phyloP scores from a whole-genome alignment of 83 land plant species.

The Thuja plicata region DNA sequence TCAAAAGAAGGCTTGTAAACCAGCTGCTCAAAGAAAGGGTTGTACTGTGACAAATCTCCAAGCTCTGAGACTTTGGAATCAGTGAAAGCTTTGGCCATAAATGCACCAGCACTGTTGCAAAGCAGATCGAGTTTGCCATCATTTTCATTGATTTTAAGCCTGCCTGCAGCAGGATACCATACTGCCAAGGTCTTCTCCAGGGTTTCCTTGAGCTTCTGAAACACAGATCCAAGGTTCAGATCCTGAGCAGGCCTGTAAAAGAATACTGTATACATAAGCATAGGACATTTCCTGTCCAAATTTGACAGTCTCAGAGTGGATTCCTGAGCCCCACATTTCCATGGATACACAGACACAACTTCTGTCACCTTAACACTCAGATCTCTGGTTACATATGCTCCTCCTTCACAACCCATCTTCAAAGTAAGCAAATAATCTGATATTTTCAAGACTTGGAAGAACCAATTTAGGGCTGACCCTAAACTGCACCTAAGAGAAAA shows the following conservation, averaged over 20 bases:
- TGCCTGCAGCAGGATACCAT: constrained; percentile 63
- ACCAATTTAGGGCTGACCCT: neutral
- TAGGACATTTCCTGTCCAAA: constrained; percentile 52
- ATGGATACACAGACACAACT: constrained; percentile 26
- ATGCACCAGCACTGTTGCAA: constrained; percentile 45
- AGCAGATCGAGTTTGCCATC: constrained; percentile 41
- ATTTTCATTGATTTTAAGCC: constrained; percentile 25
- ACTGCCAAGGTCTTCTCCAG: constrained; percentile 38
- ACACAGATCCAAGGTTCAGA: constrained; percentile 20
- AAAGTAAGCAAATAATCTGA: neutral
- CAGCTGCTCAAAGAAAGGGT: constrained; percentile 37
- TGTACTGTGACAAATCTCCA: constrained; percentile 46
- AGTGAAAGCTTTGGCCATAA: constrained; percentile 42
- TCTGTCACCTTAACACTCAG: neutral
- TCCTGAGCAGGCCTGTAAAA: constrained; percentile 35
- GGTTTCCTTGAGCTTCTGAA: constrained; percentile 28
- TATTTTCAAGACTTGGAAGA: neutral
- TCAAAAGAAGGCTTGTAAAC: constrained; percentile 38
- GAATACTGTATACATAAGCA: constrained; percentile 53
- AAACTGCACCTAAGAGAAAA: neutral
- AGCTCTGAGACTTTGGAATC: constrained; percentile 31
- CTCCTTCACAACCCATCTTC: constrained; percentile 8
- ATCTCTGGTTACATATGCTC: neutral
- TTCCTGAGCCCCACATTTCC: neutral
- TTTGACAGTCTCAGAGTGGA: constrained; percentile 30